phyloP scores from a whole-genome alignment of 352 stramenopile genomes.

The Phytophthora pluvialis region DNA sequence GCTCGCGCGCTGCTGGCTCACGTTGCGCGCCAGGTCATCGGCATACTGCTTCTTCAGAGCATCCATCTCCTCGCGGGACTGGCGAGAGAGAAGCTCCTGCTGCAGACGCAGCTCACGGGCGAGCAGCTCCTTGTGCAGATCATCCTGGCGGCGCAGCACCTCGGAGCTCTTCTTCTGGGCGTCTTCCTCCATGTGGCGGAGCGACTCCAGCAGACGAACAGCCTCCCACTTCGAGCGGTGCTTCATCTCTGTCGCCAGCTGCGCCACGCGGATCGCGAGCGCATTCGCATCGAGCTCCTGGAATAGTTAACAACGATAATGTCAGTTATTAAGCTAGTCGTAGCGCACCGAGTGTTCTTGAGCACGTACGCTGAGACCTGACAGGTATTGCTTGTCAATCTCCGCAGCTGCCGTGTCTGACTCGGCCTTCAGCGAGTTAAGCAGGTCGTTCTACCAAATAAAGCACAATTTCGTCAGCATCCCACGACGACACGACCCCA shows the following conservation, averaged over 20 bases:
- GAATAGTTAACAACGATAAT: conserved; percentile 5
- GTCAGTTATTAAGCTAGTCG: background rate
- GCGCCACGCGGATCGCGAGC: conserved; percentile 77
- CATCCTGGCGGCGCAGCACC: conserved; percentile 67
- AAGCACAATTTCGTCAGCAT: conserved; percentile 11
- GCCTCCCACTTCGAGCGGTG: conserved; percentile 88
- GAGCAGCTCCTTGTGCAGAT: conserved; percentile 78
- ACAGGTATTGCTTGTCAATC: conserved; percentile 80
- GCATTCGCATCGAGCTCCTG: conserved; percentile 74
- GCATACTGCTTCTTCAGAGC: conserved; percentile 71
- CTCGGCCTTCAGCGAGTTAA: conserved; percentile 68
- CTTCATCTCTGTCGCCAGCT: conserved; percentile 89
- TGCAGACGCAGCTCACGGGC: conserved; percentile 80
- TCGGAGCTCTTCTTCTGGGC: conserved; percentile 75
- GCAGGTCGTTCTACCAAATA: conserved; percentile 58
- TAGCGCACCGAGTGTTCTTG: background rate
- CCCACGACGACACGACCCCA: background rate
- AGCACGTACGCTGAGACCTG: conserved; percentile 61
- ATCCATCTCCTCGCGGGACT: conserved; percentile 67
- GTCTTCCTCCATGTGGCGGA: conserved; percentile 82
- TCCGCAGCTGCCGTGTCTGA: conserved; percentile 60
- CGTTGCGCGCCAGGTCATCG: conserved; percentile 63
- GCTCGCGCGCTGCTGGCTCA: conserved; percentile 59
- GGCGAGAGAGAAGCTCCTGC: conserved; percentile 66
- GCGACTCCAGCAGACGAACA: conserved; percentile 71